phyloP scores from a whole-genome alignment of 495 filamentous ascomycete species.

The Lepraria neglecta region DNA sequence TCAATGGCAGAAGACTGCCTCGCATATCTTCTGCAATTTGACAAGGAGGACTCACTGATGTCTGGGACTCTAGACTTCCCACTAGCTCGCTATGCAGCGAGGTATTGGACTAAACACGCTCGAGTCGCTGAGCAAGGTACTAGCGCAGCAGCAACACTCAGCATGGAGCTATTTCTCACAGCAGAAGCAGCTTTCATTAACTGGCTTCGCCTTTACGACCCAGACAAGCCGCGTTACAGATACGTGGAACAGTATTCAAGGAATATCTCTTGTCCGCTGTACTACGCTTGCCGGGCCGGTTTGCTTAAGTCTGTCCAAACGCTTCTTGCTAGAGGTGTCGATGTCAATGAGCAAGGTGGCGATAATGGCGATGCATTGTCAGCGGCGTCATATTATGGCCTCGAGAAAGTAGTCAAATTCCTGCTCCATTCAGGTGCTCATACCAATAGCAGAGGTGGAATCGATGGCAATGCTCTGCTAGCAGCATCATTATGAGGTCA shows the following conservation, averaged over 20 bases:
- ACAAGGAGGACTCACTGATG: not conserved
- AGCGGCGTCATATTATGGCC: slow-evolving; percentile 5
- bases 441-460: not conserved
- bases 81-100: not conserved
- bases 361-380: slow-evolving; percentile 8
- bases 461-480: not conserved
- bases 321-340: not conserved
- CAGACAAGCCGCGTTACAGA: not conserved
- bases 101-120: not conserved
- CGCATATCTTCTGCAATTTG: slow-evolving; percentile 3
- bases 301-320: not conserved
- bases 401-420: not conserved
- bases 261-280: no score
- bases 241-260: no score
- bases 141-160: not conserved
- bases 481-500: slow-evolving; percentile 8
- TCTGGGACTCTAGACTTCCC: not conserved
- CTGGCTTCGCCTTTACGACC: not conserved
- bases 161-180: not conserved
- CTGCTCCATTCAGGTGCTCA: not conserved
- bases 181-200: not conserved
- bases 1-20: slow-evolving; percentile 5
- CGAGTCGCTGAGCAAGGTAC: not conserved
- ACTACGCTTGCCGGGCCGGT: no score
- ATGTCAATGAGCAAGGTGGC: not conserved